These are phyloP conservation scores for Prosopis cineraria DNA, from an alignment of 306 rosid genomes.

Conservation along the genomic window DNA sequence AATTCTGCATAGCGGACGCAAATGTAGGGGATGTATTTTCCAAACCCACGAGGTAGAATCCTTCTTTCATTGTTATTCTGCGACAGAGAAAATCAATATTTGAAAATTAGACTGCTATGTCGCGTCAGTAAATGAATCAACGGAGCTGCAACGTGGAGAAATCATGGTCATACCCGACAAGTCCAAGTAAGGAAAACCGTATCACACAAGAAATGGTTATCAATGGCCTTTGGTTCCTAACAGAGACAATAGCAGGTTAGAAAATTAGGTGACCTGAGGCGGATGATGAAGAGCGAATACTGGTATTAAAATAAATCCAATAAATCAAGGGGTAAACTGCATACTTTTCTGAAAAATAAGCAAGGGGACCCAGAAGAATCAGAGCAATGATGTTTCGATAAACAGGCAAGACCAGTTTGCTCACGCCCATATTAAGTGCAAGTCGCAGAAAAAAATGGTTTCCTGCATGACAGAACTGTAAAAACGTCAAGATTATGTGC, in stretches of 20 bases:
- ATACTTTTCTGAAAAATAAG: slow-evolving; percentile 64
- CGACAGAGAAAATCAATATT: slow-evolving; percentile 1
- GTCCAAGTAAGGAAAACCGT: slow-evolving; percentile 67
- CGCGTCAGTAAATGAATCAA: not conserved
- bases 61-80: slow-evolving; percentile 79
- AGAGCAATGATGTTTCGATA: slow-evolving; percentile 58
- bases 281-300: not conserved
- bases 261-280: slow-evolving; percentile 17
- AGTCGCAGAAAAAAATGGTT: slow-evolving; percentile 53
- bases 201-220: slow-evolving; percentile 38
- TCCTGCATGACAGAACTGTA: slow-evolving; percentile 61
- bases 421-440: slow-evolving; percentile 60
- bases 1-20: slow-evolving; percentile 71
- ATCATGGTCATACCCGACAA: slow-evolving; percentile 53
- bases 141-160: slow-evolving; percentile 2
- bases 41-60: slow-evolving; percentile 70
- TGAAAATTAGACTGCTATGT: not conserved
- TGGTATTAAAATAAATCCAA: not conserved
- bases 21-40: slow-evolving; percentile 75
- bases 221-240: slow-evolving; percentile 66
- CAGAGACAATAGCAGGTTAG: slow-evolving; percentile 1
- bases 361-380: slow-evolving; percentile 47
- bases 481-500: slow-evolving; percentile 49
- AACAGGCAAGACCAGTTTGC: slow-evolving; percentile 70
- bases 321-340: slow-evolving; percentile 22